Base-by-base conservation (phyloP, 345 rosid species). In the Salix dunnii region DNA sequence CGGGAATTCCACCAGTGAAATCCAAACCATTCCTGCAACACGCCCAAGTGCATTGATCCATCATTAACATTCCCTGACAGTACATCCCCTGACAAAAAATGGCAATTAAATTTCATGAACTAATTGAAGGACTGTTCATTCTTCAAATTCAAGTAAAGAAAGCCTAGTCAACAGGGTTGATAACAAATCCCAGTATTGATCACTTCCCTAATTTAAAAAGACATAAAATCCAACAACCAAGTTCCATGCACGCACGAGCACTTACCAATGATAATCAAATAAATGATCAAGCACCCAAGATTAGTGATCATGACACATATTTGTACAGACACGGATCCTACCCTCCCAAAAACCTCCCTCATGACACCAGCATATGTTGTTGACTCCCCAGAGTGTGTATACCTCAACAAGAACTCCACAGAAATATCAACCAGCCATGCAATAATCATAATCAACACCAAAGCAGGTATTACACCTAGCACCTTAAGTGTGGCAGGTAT, bases 21-120 rank as follows among this genome's bases (percentile, higher is more conserved):
- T 27, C 99, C 98, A 77, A 96, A 93, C 97, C 98, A 91, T 87
- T 87, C 89, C 76, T 90, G 97, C 85, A 96, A 74, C 28, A 93
- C 89, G 28, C 98, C 99, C 72, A 90, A 70, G 74, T 96, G 97
- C 42, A 85, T 76, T 4, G 86, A 64, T 66, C 90, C 93, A 14
- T 77, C 87, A 10, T 84, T 84, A 60, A 84, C 85, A 77, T 74
- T 91, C 69, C 99, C 99, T 0, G 94, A 90, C 0, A 93, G 81
- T 16, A 92, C 98, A 86, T 96, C 98, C 16, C 94, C 98, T 96
- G 83, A 48, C 3, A 55, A 13, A 58, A 21, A 60, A n/a, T 0
- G 21, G 7, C 2, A 38, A 31, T 33, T 35, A 25, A 35, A 43
- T 48, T n/a, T 40, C 43, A 62, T 18, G 36, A 75, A 14, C 75